phyloP scores from a whole-genome alignment of 2,329 filamentous ascomycete genomes.

The Penicillium sp. region DNA sequence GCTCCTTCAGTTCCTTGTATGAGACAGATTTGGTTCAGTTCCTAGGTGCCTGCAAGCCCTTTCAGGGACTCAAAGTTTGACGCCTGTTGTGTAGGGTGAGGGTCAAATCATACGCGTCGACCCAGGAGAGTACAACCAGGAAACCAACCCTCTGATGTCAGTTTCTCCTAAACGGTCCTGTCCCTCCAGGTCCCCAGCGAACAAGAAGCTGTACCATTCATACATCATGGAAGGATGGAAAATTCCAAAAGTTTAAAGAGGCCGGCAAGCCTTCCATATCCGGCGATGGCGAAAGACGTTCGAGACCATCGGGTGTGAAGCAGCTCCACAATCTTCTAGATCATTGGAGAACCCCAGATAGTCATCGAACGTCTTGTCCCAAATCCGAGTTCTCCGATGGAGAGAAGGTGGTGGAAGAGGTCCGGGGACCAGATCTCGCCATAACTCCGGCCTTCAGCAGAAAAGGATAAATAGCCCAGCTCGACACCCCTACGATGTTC shows the following conservation, averaged over 20 bases:
- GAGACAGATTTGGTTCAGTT: neutral
- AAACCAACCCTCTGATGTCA: neutral
- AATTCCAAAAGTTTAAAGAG: neutral
- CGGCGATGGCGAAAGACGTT: slow-evolving; percentile 3
- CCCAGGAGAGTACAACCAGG: neutral
- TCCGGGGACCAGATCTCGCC: neutral
- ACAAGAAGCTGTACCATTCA: neutral
- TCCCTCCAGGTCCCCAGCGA: neutral
- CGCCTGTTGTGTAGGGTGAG: neutral
- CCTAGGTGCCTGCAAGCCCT: neutral
- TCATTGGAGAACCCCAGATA: slow-evolving; percentile 1
- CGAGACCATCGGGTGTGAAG: neutral
- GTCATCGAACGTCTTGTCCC: neutral
- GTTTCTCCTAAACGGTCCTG: neutral
- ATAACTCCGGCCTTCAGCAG: slow-evolving; percentile 4
- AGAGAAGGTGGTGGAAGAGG: neutral
- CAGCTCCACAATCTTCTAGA: neutral
- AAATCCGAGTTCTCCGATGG: neutral
- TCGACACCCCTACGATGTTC: neutral
- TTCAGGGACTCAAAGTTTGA: slow-evolving; percentile 1
- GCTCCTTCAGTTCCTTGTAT: neutral
- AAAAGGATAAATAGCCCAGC: slow-evolving; percentile 7
- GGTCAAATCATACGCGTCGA: neutral
- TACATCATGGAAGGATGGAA: neutral
- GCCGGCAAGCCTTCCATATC: neutral